phyloP scores from a whole-genome alignment of 352 stramenopile genomes.

The Globisporangium okanoganense region DNA sequence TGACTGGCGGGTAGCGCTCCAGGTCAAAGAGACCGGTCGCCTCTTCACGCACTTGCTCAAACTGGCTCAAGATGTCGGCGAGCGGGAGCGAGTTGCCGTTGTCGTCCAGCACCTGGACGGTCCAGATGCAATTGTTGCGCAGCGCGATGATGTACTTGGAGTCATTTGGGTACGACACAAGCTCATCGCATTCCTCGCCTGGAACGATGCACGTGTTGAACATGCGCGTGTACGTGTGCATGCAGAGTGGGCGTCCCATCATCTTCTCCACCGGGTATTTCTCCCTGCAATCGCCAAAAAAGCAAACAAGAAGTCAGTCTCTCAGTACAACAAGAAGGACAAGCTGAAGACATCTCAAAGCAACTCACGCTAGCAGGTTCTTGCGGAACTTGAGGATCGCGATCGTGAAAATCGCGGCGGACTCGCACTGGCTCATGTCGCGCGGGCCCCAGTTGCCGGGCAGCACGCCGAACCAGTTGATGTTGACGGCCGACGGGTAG shows the following conservation, averaged over 20 bases:
- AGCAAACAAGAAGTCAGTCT: neutral
- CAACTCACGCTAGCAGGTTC: constrained; percentile 77
- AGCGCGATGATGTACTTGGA: constrained; percentile 93
- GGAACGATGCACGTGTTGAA: constrained; percentile 97
- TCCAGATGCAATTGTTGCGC: constrained; percentile 89
- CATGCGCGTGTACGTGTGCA: constrained; percentile 92
- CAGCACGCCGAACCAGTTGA: constrained; percentile 98
- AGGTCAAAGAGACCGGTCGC: constrained; percentile 83
- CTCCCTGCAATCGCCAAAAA: constrained; percentile 46
- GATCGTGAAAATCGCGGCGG: constrained; percentile 81
- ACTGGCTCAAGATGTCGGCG: constrained; percentile 75
- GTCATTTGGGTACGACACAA: constrained; percentile 86
- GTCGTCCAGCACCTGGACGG: constrained; percentile 74
- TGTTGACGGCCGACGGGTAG: constrained; percentile 96
- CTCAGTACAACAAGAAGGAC: neutral
- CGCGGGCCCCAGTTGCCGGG: constrained; percentile 88
- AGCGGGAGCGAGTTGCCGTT: constrained; percentile 66
- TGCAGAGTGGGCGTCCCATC: constrained; percentile 92
- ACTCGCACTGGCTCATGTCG: constrained; percentile 91
- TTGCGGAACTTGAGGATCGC: constrained; percentile 92
- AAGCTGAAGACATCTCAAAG: neutral
- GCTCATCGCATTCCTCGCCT: constrained; percentile 82
- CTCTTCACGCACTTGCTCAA: constrained; percentile 83
- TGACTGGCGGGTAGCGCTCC: constrained; percentile 86
- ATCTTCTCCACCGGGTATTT: constrained; percentile 91